These are phyloP conservation scores for Scytalidium sp. DNA, from an alignment of 2,329 filamentous ascomycete genomes.

Conservation along the genomic window DNA sequence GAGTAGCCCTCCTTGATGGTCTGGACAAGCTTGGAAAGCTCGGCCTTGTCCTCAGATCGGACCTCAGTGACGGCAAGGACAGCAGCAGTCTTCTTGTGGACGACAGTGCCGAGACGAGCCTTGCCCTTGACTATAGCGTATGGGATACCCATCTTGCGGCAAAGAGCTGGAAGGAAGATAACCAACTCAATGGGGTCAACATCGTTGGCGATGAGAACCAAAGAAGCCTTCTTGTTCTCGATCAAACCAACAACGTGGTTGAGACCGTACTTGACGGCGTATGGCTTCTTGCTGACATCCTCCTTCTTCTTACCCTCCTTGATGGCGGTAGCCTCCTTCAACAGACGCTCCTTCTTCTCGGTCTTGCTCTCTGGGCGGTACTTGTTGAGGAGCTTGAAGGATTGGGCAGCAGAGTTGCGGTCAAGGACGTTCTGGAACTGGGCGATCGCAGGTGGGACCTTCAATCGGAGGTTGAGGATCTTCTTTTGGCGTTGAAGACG, in stretches of 20 bases:
- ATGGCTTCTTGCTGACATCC: conserved; percentile 99
- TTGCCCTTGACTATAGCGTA: conserved; percentile 99
- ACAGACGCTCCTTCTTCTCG: conserved; percentile 99
- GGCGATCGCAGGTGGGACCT: conserved; percentile 94
- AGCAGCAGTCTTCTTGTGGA: conserved; percentile 99
- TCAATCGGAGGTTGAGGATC: conserved; percentile 97
- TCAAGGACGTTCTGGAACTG: conserved; percentile 98
- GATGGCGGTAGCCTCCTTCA: conserved; percentile 96
- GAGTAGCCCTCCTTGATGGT: conserved; percentile 98
- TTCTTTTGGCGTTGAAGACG: conserved; percentile 82
- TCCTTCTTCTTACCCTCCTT: conserved; percentile 99
- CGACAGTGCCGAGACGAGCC: conserved; percentile 96
- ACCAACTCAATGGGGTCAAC: conserved; percentile 99
- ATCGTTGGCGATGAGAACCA: conserved; percentile 98
- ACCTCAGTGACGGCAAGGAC: conserved; percentile 96
- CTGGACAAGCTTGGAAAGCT: conserved; percentile 94
- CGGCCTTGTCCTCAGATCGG: conserved; percentile 95
- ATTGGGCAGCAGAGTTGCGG: conserved; percentile 93
- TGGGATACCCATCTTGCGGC: conserved; percentile 99
- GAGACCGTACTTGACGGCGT: conserved; percentile 98
- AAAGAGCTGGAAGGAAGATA: conserved; percentile 97
- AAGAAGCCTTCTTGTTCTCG: conserved; percentile 99
- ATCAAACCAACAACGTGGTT: conserved; percentile 98
- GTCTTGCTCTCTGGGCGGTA: conserved; percentile 99
- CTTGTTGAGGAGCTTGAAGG: conserved; percentile 99